Base-by-base conservation (phyloP, 768 basidiomycete species). In the Lactifluus pinguis region DNA sequence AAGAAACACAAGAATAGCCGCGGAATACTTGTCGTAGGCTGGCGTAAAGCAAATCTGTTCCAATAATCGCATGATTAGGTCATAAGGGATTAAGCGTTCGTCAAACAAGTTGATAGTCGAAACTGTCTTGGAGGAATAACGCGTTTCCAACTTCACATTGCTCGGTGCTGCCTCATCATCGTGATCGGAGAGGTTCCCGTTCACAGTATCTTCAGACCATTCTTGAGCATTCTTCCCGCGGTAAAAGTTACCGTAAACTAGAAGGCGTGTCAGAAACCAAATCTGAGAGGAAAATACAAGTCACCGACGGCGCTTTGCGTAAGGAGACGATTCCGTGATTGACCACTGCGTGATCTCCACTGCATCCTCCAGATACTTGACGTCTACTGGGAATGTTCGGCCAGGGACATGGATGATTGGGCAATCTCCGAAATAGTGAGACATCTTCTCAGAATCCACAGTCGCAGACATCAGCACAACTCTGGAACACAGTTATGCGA, bases 401-500 rank as follows among this genome's bases (percentile, higher is more conserved):
- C 95, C 97, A 17, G 95, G 95, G 32, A 99, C 89, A 61, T 86
- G 84, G 13, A 98, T 77, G 17, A 85, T 82, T 0, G 92, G 92
- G 65, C 87, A 87, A 49, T 83, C 83, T n/a, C 86, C 90, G 70
- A 98, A 97, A 71, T 87, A 98, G 14, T 72, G 75, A 11, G 94
- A 89, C 44, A 98, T 83, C 75, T 94, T 94, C 57, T 90, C 86
- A 1, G 92, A 85, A 66, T 99, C 93, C 29, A 97, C 78, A 0
- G 97, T 99, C 1, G 97, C 95, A 36, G 93, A 95, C 95, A 99
- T 99, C 50, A 98, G 79, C 15, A 98, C 83, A 44, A 99, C 83
- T 73, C 92, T 94, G 52, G 36, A 60, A 15, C 41, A n/a, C 19
- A 17, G 53, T 19, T 51, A 49, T 36, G 49, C 42, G 11, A 32